Percentiles rank a stretch among this genome's conserved stretches.
Conservation (phyloP, 139 green algal species). For the Chlamydomonas sp. region DNA sequence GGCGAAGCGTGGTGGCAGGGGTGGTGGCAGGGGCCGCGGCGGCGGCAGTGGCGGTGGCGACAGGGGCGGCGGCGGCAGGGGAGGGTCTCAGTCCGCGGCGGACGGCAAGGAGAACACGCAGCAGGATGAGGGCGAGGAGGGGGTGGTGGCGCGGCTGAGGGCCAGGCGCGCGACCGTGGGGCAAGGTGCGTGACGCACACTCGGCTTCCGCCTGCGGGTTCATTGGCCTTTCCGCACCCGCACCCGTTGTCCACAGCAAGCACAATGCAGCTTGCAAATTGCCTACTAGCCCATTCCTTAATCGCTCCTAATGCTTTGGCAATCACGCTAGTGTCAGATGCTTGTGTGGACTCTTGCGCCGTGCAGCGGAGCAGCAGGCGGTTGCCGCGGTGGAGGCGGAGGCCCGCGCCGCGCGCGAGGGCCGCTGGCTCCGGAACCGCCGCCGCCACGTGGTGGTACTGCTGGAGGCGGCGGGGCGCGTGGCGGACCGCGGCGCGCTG, state of each 20-base stretch:
- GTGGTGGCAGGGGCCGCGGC: too few species aligned
- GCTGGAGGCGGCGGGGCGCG: slow-evolving; percentile 21
- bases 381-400: slow-evolving; percentile 12
- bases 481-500: slow-evolving; percentile 13
- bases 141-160: slow-evolving; percentile 4
- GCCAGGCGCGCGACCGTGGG: not conserved
- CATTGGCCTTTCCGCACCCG: too few species aligned
- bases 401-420: not conserved
- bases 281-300: too few species aligned
- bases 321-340: too few species aligned
- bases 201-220: too few species aligned
- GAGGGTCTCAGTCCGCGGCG: not conserved
- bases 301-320: too few species aligned
- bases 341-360: not conserved
- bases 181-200: not conserved
- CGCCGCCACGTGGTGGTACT: slow-evolving; percentile 24
- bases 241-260: too few species aligned
- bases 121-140: not conserved
- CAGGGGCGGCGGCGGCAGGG: not conserved
- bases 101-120: not conserved
- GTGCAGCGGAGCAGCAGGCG: not conserved
- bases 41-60: not conserved
- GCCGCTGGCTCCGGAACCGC: not conserved
- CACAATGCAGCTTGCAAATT: too few species aligned
- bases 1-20: not conserved